phyloP scores from a whole-genome alignment of 2,329 filamentous ascomycete species.

The Talaromyces sp. region DNA sequence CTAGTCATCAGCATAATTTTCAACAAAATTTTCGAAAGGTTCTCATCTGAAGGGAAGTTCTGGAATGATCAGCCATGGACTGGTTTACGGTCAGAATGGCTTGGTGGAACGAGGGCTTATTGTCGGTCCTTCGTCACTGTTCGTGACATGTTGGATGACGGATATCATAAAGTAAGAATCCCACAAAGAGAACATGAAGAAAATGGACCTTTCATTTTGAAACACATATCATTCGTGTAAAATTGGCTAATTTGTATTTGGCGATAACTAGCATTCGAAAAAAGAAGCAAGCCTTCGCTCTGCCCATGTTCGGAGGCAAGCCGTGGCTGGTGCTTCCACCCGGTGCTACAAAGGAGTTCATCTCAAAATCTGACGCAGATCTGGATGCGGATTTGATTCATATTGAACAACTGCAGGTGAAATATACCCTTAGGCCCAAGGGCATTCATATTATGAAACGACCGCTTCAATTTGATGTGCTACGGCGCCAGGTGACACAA shows the following conservation, averaged over 20 bases:
- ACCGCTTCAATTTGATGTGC: slow-evolving; percentile 1
- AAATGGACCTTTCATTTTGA: too few species aligned
- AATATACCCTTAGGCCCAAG: slow-evolving; percentile 1
- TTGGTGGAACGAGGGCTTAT: background rate
- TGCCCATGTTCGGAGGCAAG: slow-evolving; percentile 1
- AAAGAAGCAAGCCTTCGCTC: background rate
- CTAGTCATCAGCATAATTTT: too few species aligned
- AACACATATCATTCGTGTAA: too few species aligned
- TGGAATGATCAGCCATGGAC: too few species aligned
- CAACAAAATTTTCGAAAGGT: too few species aligned
- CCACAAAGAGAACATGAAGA: too few species aligned
- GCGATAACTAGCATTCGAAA: too few species aligned
- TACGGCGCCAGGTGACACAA: slow-evolving; percentile 1
- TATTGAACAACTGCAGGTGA: background rate
- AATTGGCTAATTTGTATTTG: too few species aligned
- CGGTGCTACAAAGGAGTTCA: background rate
- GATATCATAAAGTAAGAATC: background rate
- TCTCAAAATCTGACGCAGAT: slow-evolving; percentile 2
- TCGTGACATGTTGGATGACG: slow-evolving; percentile 1
- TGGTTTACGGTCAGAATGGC: too few species aligned
- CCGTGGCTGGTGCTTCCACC: slow-evolving; percentile 1
- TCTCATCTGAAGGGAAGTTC: too few species aligned
- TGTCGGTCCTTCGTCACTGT: slow-evolving; percentile 1
- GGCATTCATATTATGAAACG: slow-evolving; percentile 1
- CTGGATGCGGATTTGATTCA: slow-evolving; percentile 1